Conservation (phyloP, 208 protist species). For the Acanthamoeba royreba region DNA sequence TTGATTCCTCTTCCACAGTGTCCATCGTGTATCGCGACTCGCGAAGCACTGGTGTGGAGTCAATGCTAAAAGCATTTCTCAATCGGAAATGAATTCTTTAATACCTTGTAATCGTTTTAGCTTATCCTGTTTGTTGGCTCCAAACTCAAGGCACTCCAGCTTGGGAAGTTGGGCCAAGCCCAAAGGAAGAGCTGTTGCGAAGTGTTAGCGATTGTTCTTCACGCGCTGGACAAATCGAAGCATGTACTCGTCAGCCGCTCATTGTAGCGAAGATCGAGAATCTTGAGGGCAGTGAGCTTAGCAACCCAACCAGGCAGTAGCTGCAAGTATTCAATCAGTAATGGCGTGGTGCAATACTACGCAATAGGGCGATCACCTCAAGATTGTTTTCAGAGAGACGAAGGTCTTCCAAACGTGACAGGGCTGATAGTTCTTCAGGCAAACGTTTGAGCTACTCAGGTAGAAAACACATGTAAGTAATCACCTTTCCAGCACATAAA, state of each 20-base stretch:
- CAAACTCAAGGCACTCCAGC: background rate
- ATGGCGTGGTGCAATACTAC: background rate
- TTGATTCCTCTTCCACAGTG: background rate
- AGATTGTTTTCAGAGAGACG: background rate
- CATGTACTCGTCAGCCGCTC: background rate
- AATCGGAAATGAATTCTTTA: background rate
- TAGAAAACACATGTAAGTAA: background rate
- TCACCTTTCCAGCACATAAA: too few species aligned
- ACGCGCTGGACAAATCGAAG: background rate
- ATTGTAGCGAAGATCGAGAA: background rate
- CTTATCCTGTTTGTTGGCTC: conserved; percentile 11
- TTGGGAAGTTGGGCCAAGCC: background rate
- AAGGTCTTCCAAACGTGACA: background rate
- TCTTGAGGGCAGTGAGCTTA: background rate
- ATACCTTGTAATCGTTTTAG: background rate
- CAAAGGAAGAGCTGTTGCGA: background rate
- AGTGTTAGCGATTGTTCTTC: too few species aligned
- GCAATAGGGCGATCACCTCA: background rate
- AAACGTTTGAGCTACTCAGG: background rate
- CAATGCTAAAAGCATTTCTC: background rate
- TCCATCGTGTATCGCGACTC: background rate
- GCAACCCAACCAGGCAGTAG: background rate
- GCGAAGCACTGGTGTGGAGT: background rate
- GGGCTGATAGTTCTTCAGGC: background rate
- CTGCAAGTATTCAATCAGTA: background rate